A percentile compares a stretch with the other conserved stretches of the same genome.
These are phyloP conservation scores for Coriaria nepalensis DNA, from an alignment of 306 rosid genomes.

Conservation along the genomic window DNA sequence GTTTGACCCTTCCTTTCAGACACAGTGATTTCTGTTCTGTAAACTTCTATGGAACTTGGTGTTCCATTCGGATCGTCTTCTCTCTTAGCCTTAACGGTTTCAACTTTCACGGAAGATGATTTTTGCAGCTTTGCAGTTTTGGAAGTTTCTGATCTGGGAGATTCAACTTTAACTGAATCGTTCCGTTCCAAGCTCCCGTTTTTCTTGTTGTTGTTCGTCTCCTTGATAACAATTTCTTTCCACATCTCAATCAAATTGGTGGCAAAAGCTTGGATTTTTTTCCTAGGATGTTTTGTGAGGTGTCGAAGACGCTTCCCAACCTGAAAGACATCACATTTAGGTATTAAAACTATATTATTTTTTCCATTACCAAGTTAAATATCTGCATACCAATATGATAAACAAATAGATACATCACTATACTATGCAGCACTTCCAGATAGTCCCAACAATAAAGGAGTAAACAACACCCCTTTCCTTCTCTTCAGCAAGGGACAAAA, in stretches of 20 bases:
- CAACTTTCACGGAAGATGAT: constrained; percentile 45
- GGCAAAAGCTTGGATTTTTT: constrained; percentile 61
- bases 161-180: constrained; percentile 26
- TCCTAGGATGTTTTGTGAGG: constrained; percentile 73
- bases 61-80: constrained; percentile 29
- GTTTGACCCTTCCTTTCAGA: constrained; percentile 25
- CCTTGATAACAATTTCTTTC: constrained; percentile 68
- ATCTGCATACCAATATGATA: too few relatives aligned
- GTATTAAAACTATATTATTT: too few relatives aligned
- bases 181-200: constrained; percentile 36
- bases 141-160: constrained; percentile 38
- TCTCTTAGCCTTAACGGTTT: constrained; percentile 46
- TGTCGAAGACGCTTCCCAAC: constrained; percentile 80
- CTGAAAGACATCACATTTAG: constrained; percentile 20
- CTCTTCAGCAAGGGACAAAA: neutral
- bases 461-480: neutral
- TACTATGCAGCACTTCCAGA: too few relatives aligned
- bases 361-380: too few relatives aligned
- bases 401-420: too few relatives aligned
- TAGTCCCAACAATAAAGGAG: too few relatives aligned
- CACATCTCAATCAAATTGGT: constrained; percentile 63
- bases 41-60: constrained; percentile 26
- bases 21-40: constrained; percentile 7
- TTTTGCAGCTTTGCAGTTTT: constrained; percentile 57
- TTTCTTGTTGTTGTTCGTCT: constrained; percentile 51